Evolutionary conservation across 495 filamentous ascomycete species (phyloP).

Genomic region (Aspergillus sclerotioniger): DNA sequence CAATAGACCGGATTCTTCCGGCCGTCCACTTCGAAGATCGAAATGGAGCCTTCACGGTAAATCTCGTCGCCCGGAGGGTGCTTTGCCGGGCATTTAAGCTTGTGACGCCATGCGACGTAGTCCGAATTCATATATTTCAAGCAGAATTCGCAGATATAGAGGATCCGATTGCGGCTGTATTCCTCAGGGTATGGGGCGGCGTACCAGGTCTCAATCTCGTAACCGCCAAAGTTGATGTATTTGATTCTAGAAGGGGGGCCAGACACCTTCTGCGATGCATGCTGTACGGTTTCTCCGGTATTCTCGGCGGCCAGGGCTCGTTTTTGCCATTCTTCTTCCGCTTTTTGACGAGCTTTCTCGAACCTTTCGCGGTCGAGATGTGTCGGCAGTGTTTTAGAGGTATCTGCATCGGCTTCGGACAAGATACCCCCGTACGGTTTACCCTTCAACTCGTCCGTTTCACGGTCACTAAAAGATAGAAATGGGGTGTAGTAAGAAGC

Average conservation of each 20-base stretch:
- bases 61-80: conserved; percentile 97
- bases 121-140: conserved; percentile 99
- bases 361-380: conserved; percentile 78
- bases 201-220: conserved; percentile 99
- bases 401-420: conserved; percentile 85
- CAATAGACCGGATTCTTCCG: conserved; percentile 97
- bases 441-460: conserved; percentile 81
- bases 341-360: conserved; percentile 80
- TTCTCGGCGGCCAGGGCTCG: conserved; percentile 50
- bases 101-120: conserved; percentile 95
- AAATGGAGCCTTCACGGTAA: conserved; percentile 89
- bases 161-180: conserved; percentile 89
- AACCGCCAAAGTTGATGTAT: conserved; percentile 95
- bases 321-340: conserved; percentile 86
- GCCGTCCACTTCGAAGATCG: conserved; percentile 95
- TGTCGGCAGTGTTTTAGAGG: conserved; percentile 78
- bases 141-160: conserved; percentile 99
- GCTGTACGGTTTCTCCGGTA: conserved; percentile 46
- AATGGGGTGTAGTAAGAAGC: conserved; percentile 68
- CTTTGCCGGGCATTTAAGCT: conserved; percentile 94
- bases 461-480: conserved; percentile 81
- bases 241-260: conserved; percentile 94
- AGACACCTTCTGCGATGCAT: conserved; percentile 64
- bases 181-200: conserved; percentile 98
- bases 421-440: conserved; percentile 97